Base-by-base conservation (phyloP, 805 yeast species). In the Diddensiella transvaalensis region DNA sequence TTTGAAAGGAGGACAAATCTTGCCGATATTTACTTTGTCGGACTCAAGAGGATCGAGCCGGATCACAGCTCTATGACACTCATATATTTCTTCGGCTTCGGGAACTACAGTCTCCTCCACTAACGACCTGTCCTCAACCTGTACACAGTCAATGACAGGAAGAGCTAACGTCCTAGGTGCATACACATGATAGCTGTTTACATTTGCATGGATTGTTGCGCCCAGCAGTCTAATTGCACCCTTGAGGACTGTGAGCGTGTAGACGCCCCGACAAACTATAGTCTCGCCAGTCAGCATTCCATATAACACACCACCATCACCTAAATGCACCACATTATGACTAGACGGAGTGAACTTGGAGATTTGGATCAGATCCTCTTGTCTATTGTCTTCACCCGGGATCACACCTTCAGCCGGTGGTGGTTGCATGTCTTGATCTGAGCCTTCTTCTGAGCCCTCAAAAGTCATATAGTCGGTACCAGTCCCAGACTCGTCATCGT, bases 221-320 rank as follows among this genome's bases (percentile, higher is more conserved):
- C 70, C 70, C 35, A 58, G 49, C 3, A 68, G 4, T 4, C 40
- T 32, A 2, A 68, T 55, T 1, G 62, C 54, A 8, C 72, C 72
- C 36, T 54, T 52, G 13, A 58, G 46, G 1, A 68, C 66, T 2
- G 45, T 46, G 23, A 68, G 35, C 2, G 37, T 35, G 50, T 52
- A 67, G 48, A 58, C 58, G 8, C 71, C 71, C 2, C 51, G 45
- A 10, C 64, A 52, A 3, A 55, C 61, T 13, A 64, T 42, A 5
- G 53, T 52, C 46, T 58, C 48, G n/a, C 54, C 54, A 8, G 22
- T 36, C 23, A 18, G 19, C 39, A 53, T 17, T 4, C 54, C 56
- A 24, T 33, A 50, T 3, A 42, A 11, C 1, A 13, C 15, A 24
- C 33, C 44, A 10, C 46, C 32, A 5, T n/a, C 43, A 6, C 26